Evolutionary conservation across 495 filamentous ascomycete genomes (phyloP).

Genomic region (Astrocystis sublimbata): DNA sequence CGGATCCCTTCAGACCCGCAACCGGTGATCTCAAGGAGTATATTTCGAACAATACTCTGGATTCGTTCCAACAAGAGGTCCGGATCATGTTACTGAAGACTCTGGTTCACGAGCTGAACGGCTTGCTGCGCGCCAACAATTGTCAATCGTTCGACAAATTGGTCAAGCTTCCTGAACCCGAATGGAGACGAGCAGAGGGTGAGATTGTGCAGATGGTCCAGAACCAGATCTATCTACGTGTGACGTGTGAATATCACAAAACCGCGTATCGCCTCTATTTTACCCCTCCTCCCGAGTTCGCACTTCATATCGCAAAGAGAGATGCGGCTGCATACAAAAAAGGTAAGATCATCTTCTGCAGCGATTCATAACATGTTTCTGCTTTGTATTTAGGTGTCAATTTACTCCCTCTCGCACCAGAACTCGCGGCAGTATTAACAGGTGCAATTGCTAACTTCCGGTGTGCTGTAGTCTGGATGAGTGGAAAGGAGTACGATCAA

Average conservation of each 20-base stretch:
- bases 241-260: slow-evolving; percentile 1
- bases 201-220: not conserved
- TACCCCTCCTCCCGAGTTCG: not conserved
- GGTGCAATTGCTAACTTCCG: not conserved
- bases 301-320: not conserved
- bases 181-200: not conserved
- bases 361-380: no score
- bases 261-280: not conserved
- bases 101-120: not conserved
- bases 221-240: not conserved
- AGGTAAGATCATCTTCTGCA: not conserved
- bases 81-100: not conserved
- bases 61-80: not conserved
- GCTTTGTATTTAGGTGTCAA: not conserved
- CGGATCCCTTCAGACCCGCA: not conserved
- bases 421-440: not conserved
- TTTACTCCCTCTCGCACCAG: not conserved
- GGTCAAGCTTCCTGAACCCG: not conserved
- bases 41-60: not conserved
- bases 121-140: not conserved
- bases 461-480: slow-evolving; percentile 15
- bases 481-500: slow-evolving; percentile 3
- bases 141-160: not conserved
- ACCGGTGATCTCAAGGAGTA: not conserved
- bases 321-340: not conserved